These are phyloP conservation scores for Krasilnikovozyma curviuscula DNA, from an alignment of 768 basidiomycete genomes.

Conservation along the genomic window DNA sequence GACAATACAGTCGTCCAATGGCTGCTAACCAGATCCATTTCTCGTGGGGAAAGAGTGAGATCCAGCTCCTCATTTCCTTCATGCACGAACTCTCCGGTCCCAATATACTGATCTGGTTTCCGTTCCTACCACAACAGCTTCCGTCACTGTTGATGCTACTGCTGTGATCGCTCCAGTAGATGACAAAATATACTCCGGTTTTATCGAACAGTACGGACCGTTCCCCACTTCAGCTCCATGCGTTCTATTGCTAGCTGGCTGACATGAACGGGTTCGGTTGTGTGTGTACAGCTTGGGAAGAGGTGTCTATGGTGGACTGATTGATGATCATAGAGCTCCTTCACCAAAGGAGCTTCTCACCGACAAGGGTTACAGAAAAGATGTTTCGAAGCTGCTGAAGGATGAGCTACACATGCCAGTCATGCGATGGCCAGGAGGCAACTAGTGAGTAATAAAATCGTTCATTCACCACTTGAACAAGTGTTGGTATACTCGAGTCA, in stretches of 20 bases:
- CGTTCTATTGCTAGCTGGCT: not conserved
- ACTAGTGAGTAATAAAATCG: not conserved
- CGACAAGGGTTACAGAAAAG: constrained; percentile 31
- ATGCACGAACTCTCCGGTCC: too few species aligned
- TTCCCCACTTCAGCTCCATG: not conserved
- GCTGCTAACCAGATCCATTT: too few species aligned
- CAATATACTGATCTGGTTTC: too few species aligned
- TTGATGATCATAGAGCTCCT: constrained; percentile 21
- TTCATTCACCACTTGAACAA: not conserved
- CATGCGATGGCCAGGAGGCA: constrained; percentile 39
- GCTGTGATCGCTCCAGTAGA: too few species aligned
- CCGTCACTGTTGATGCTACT: too few species aligned
- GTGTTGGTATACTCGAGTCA: too few species aligned
- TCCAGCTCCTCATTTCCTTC: too few species aligned
- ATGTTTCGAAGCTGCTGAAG: constrained; percentile 33
- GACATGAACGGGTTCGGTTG: not conserved
- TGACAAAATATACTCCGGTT: constrained; percentile 35
- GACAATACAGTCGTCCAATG: too few species aligned
- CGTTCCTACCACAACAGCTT: too few species aligned
- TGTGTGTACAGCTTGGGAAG: too few species aligned
- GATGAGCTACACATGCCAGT: constrained; percentile 34
- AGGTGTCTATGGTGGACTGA: constrained; percentile 24
- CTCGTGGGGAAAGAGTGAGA: too few species aligned
- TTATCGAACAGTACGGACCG: constrained; percentile 34
- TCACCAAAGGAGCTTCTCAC: constrained; percentile 15